Base-by-base conservation (phyloP, 305 asterid species). In the Striga hermonthica region DNA sequence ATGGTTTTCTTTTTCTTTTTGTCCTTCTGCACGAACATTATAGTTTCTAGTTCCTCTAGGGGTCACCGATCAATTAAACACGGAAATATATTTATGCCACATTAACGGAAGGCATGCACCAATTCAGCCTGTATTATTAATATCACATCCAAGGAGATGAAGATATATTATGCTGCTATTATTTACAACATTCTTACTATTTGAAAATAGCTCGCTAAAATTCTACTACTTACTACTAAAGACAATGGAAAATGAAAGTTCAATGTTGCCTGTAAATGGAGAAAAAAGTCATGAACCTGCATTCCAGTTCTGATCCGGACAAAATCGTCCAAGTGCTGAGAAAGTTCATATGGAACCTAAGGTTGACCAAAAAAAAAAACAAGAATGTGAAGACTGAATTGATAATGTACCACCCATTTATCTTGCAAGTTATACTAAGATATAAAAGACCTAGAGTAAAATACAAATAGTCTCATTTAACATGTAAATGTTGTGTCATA, bases 321-420 rank as follows among this genome's bases (percentile, higher is more conserved):
- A 78, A 86, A 91, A 77, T 89, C 90, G 73, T 86, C 90, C 92
- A 91, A 81, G 78, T 85, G 83, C 49, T 66, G 81, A 71, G 98
- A 91, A 72, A 84, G 81, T 69, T 85, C 89, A 63, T 85, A 76
- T 28, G 84, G 94, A 66, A 91, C 96, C 98, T 88, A 80, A 58
- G 67, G 72, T 76, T 70, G 72, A 69, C 50, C 68, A 60, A 37
- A 70, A 45, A 67, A 52, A 74, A 15, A 52, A 52, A 16, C 13
- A 54, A 54, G 60, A 9, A 47, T 15, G 67, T 73, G 53, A 68
- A 39, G 12, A 64, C 13, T 48, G 68, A 28, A n/a, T 45, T 44
- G 74, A 36, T 69, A 28, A 39, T 49, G 36, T 40, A 40, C 40
- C 49, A 67, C 56, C 31, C 11, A 28, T 34, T 62, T 41, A 57